Base-by-base conservation (phyloP, 2,329 filamentous ascomycete genomes). In the Capronia americana region DNA sequence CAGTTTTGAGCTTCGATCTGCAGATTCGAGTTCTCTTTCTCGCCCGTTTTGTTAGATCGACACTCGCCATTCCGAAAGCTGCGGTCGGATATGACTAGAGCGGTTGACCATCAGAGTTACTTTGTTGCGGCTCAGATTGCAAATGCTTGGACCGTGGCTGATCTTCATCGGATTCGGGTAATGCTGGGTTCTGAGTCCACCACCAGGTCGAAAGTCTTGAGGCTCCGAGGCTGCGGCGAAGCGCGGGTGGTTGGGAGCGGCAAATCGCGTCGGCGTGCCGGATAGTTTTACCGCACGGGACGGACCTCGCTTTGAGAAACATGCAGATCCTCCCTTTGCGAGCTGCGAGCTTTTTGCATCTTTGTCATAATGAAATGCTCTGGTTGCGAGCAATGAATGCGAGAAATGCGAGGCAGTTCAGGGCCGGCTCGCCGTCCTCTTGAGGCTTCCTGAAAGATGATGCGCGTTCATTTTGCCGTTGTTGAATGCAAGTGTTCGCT, bases 231-330 rank as follows among this genome's bases (percentile, higher is more conserved):
- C 28, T 28, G 48, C 48, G 48, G 48, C 48, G 48, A 55, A 55
- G n/a, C 53, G 53, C 24, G 53, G 14, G 53, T 30, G 26, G 17
- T 34, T 34, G 24, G 58, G 48, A 44, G 34, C 48, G 58, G 20
- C 46, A 20, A 53, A 23, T 30, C 58, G 48, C 48, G 12, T 54
- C 28, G 28, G 24, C 48, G 32, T 34, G 26, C 48, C 20, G 17
- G 24, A 32, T 55, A 61, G 32, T 38, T 61, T 53, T 54, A 32
- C 58, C 53, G 26, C n/a, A 5, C 57, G 57, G 46, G 44, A 34
- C 46, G 46, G 46, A 53, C 48, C 58, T 61, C 58, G 58, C 30
- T 61, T 55, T 55, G 53, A 55, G 28, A 32, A 28, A 51, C 20
- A 26, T 51, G 24, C 20, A 28, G 48, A 48, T 51, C 24, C 0